A percentile compares a stretch with the other conserved stretches of the same genome.
Evolutionary conservation across 345 rosid species (phyloP).

Genomic region (Erodium maritimum): DNA sequence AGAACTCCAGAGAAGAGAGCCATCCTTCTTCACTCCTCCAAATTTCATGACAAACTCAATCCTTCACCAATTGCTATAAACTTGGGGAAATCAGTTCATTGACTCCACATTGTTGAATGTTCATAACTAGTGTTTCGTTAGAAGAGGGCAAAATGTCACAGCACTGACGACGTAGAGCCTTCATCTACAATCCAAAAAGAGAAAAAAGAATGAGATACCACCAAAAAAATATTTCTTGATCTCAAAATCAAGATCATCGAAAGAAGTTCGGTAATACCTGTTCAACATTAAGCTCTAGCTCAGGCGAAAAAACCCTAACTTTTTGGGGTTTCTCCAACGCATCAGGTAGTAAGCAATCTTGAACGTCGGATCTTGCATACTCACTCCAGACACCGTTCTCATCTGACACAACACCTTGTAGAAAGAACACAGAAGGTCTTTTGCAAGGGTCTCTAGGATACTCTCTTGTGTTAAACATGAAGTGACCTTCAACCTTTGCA

Average conservation of each 20-base stretch:
- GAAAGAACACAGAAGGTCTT: slow-evolving; percentile 53
- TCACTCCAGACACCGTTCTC: slow-evolving; percentile 44
- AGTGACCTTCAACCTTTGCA: slow-evolving; percentile 25
- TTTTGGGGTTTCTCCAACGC: slow-evolving; percentile 33
- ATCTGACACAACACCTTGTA: slow-evolving; percentile 36
- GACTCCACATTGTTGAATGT: slow-evolving; percentile 40
- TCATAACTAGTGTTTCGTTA: slow-evolving; percentile 42
- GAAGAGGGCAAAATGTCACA: slow-evolving; percentile 38
- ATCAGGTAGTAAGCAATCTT: slow-evolving; percentile 34
- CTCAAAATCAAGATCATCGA: neutral
- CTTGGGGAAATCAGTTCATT: slow-evolving; percentile 39
- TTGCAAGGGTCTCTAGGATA: slow-evolving; percentile 56
- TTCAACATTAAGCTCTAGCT: slow-evolving; percentile 32
- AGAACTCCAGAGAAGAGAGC: too few species aligned
- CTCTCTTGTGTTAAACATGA: slow-evolving; percentile 66
- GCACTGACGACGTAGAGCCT: slow-evolving; percentile 60
- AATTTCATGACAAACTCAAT: too few species aligned
- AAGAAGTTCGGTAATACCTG: slow-evolving; percentile 35
- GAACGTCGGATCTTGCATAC: slow-evolving; percentile 33
- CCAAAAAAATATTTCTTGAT: neutral
- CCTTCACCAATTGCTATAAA: neutral
- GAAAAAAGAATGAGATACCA: neutral
- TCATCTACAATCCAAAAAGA: slow-evolving; percentile 25
- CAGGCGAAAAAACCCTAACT: slow-evolving; percentile 38
- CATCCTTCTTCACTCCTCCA: too few species aligned